Conservation (phyloP, 1,139 yeast genomes). For the Protomyces inundatus region DNA sequence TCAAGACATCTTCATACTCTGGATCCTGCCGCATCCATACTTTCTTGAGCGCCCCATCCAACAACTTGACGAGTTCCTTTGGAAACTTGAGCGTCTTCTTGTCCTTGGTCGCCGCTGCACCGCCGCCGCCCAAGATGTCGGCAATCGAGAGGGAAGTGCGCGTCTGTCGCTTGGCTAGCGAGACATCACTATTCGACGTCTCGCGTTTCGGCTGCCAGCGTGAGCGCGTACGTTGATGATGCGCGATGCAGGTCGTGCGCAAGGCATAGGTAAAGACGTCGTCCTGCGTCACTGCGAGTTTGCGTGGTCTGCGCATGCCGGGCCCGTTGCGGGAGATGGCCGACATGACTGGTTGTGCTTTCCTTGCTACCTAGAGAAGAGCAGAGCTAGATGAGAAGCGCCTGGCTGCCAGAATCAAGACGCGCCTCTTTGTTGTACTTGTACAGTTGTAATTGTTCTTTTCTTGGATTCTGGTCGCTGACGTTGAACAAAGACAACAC, state of each 20-base stretch:
- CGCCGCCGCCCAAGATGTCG: constrained; percentile 7
- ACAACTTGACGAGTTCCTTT: constrained; percentile 23
- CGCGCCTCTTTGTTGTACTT: too few species aligned
- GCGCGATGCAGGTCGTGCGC: background rate
- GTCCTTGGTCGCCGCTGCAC: background rate
- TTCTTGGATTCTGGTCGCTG: too few species aligned
- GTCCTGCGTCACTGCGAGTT: background rate
- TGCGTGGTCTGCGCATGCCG: background rate
- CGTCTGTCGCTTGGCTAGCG: background rate
- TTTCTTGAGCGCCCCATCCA: constrained; percentile 10
- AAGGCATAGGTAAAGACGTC: background rate
- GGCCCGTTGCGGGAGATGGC: background rate
- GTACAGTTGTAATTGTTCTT: too few species aligned
- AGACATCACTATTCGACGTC: background rate
- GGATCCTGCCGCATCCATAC: constrained; percentile 27
- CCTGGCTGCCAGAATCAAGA: too few species aligned
- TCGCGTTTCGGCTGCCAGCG: background rate
- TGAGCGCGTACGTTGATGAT: background rate
- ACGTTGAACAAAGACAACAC: too few species aligned
- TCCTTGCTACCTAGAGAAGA: too few species aligned
- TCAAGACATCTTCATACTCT: constrained; percentile 17
- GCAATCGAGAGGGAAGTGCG: background rate
- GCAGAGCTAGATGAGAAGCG: too few species aligned
- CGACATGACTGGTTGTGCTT: background rate
- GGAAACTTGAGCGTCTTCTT: constrained; percentile 18